phyloP scores from a whole-genome alignment of 257 asterid species.

The Leonotis leonurus region DNA sequence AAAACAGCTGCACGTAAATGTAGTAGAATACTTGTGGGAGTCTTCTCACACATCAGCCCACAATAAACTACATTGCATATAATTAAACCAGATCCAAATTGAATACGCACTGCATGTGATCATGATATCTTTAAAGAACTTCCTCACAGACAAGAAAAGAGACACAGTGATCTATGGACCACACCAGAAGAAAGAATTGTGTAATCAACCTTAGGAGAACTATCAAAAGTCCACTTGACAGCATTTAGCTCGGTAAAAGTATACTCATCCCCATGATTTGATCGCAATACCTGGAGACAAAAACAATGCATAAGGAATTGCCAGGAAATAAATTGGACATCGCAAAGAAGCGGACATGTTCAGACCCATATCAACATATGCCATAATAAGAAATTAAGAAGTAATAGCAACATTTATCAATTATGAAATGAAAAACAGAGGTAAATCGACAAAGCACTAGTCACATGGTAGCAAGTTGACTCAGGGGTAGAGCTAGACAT shows the following conservation, averaged over 20 bases:
- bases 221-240: slow-evolving; percentile 51
- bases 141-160: background rate
- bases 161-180: slow-evolving; percentile 1
- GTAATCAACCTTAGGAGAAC: slow-evolving; percentile 60
- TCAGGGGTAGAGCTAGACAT: background rate
- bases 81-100: background rate
- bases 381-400: no score
- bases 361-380: background rate
- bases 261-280: slow-evolving; percentile 62
- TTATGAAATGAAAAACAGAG: background rate
- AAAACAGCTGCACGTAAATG: background rate
- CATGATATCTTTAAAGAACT: background rate
- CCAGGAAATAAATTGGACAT: background rate
- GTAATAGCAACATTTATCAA: background rate
- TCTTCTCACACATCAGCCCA: background rate
- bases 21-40: background rate
- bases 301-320: background rate
- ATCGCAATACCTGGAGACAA: slow-evolving; percentile 61
- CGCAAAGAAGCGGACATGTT: background rate
- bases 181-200: background rate
- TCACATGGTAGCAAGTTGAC: background rate
- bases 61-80: background rate
- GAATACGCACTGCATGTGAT: background rate
- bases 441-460: background rate
- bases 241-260: slow-evolving; percentile 57